Conservation (phyloP, 306 rosid species). For the Delonix regia region DNA sequence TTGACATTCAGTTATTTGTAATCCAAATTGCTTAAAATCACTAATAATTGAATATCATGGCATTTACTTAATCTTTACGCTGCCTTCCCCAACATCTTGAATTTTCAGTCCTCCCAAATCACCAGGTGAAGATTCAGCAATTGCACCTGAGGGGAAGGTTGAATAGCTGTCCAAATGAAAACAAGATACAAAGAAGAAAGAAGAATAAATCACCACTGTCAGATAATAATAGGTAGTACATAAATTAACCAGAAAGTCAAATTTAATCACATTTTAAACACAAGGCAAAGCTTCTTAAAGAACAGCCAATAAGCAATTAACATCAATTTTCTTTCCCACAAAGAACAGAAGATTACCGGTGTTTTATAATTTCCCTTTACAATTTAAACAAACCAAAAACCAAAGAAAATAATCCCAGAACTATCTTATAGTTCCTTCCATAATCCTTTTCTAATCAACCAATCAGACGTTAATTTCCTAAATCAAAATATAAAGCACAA, state of each 20-base stretch:
- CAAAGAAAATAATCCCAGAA: too few species aligned
- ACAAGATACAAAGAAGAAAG: background rate
- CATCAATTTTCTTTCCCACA: background rate
- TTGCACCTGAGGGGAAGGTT: conserved; percentile 47
- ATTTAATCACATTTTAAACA: background rate
- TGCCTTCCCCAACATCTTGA: conserved; percentile 94
- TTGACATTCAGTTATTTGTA: background rate
- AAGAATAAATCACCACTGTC: background rate
- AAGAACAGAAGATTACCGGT: background rate
- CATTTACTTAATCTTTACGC: conserved; percentile 75
- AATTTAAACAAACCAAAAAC: background rate
- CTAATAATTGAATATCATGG: background rate
- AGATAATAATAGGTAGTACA: background rate
- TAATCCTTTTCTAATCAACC: background rate
- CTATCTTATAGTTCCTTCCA: background rate
- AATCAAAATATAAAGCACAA: background rate
- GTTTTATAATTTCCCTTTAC: background rate
- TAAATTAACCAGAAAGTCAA: background rate
- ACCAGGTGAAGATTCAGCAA: conserved; percentile 48
- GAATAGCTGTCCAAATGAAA: conserved; percentile 57
- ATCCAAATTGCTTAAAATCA: background rate
- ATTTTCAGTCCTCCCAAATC: conserved; percentile 62
- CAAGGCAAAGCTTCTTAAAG: background rate
- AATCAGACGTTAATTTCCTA: background rate
- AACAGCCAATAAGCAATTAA: background rate